A percentile compares a stretch with the other conserved stretches of the same genome.
These are phyloP conservation scores for Aureobasidium leucospermi DNA, from an alignment of 2,329 filamentous ascomycete species.

Conservation along the genomic window DNA sequence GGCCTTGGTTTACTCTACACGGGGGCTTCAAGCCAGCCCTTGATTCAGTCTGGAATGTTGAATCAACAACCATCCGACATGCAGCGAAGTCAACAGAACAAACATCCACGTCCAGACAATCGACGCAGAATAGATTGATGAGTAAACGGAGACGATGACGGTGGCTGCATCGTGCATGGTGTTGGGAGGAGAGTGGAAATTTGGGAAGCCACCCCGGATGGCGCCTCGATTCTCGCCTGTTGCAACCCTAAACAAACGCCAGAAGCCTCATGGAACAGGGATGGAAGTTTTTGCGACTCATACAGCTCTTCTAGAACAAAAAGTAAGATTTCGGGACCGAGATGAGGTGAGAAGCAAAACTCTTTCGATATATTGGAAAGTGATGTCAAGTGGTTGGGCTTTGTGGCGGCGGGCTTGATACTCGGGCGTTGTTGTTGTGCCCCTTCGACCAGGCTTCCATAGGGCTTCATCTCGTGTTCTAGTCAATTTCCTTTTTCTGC, in stretches of 20 bases:
- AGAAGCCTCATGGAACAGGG: conserved; percentile 5
- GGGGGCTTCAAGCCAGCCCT: not conserved
- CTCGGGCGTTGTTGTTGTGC: not conserved
- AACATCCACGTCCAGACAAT: not conserved
- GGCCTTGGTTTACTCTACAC: not conserved
- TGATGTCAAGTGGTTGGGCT: conserved; percentile 4
- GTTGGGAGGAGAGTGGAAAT: conserved; percentile 3
- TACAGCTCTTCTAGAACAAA: not conserved
- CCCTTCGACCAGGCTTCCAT: not conserved
- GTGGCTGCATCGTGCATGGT: not conserved
- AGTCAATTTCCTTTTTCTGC: conserved; percentile 8
- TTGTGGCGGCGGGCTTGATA: not conserved
- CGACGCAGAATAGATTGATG: not conserved
- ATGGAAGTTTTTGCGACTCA: conserved; percentile 2
- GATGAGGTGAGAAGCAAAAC: conserved; percentile 6
- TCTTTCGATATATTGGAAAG: conserved; percentile 4
- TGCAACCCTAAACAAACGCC: not conserved
- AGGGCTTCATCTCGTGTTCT: not conserved
- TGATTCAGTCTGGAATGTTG: not conserved
- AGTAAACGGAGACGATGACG: not conserved
- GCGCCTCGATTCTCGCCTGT: conserved; percentile 5
- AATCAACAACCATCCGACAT: not conserved
- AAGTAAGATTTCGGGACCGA: not conserved
- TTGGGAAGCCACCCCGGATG: not conserved
- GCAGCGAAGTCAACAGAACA: not conserved